Base-by-base conservation (phyloP, 108 stramenopile genomes). In the Seminavis robusta region DNA sequence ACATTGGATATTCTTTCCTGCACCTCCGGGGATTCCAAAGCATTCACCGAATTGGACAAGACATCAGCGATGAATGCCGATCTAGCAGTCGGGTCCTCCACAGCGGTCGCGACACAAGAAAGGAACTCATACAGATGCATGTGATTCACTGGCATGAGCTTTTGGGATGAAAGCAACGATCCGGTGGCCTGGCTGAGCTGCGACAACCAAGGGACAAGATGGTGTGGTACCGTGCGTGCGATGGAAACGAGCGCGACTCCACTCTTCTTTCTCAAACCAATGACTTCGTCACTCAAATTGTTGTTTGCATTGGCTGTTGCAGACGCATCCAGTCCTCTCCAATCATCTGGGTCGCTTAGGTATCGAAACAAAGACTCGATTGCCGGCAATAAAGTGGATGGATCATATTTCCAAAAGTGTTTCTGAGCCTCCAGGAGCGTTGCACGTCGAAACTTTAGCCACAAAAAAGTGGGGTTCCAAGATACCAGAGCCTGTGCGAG, bases 71-170 rank as follows among this genome's bases (percentile, higher is more conserved):
- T 67, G 59, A 94, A 94, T 54, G 59, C 83, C 1, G 87, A 74
- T 40, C 88, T 52, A 44, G 75, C 74, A 11, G 56, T 55, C 1
- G 84, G 84, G 59, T 94, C 88, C 23, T 89, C 80, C 11, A 90
- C 89, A 19, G 86, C 87, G 21, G 81, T 83, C 20, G 89, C 89
- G 13, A 94, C 86, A 65, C 85, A 84, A 8, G 84, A 77, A 19
- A 94, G 64, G 52, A 94, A 94, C 53, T 94, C 93, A 46, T 83
- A 87, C 3, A 94, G 65, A 54, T 94, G 89, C 85, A 91, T 94
- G 51, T 81, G 72, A 55, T 90, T 88, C 9, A 76, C 58, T 16
- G 87, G 86, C 24, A 79, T 66, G n/a, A 91, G 64, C 3, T 68
- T 76, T 56, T 62, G 63, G 4, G 74, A 77, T 4, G 84, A 61